phyloP scores from a whole-genome alignment of 2,329 filamentous ascomycete genomes.

The Immersiporthe knoxdaviesiana region DNA sequence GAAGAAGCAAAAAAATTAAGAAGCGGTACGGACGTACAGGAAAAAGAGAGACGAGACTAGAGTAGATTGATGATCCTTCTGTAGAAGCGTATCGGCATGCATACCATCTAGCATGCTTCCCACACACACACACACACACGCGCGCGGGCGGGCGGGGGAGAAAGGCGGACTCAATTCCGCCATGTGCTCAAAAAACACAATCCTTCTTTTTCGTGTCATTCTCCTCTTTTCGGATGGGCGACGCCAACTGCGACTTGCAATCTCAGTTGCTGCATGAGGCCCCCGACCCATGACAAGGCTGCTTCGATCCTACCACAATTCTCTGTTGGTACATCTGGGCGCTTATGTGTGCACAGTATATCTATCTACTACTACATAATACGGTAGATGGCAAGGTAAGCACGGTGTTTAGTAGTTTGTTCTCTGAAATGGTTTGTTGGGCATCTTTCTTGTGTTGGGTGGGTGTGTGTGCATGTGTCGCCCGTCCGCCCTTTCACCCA shows the following conservation, averaged over 20 bases:
- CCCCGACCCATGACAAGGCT: no score
- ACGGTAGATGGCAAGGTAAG: no score
- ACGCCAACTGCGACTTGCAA: background rate
- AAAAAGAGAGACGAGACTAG: background rate
- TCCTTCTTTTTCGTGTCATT: background rate
- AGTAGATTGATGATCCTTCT: background rate
- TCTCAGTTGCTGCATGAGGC: background rate
- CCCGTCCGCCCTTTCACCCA: no score
- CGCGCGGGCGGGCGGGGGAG: no score
- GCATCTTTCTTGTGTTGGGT: no score
- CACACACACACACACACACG: background rate
- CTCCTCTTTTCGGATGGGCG: background rate
- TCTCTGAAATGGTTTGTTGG: no score
- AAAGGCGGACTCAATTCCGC: constrained; percentile 7
- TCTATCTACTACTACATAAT: no score
- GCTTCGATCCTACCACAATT: no score
- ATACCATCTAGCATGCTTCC: background rate
- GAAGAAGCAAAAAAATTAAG: background rate
- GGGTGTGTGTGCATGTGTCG: background rate
- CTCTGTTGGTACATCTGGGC: no score
- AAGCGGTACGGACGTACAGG: background rate
- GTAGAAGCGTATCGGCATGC: background rate
- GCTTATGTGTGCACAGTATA: background rate
- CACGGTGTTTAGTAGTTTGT: no score
- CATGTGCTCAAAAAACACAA: background rate